Conservation (phyloP, 495 filamentous ascomycete genomes). For the Penicillium flavigenum region DNA sequence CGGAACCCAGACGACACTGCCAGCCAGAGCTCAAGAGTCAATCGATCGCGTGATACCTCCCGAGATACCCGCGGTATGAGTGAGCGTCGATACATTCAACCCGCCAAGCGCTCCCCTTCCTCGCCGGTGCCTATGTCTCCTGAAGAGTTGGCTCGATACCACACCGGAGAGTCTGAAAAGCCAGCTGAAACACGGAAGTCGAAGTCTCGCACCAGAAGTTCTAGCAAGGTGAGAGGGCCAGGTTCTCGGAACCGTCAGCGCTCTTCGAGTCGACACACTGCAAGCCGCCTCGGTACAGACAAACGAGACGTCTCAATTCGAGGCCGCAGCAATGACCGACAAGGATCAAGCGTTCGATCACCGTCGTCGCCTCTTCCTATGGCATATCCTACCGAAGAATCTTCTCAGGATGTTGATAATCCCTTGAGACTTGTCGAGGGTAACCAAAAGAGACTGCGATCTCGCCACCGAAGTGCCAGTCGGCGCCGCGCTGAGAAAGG, state of each 20-base stretch:
- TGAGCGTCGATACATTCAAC: slow-evolving; percentile 66
- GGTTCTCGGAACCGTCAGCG: slow-evolving; percentile 41
- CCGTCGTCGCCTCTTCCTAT: slow-evolving; percentile 81
- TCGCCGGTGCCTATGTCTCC: slow-evolving; percentile 92
- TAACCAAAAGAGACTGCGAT: slow-evolving; percentile 61
- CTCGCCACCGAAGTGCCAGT: slow-evolving; percentile 54
- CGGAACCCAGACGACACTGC: slow-evolving; percentile 51
- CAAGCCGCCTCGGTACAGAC: slow-evolving; percentile 50
- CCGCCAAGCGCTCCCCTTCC: slow-evolving; percentile 83
- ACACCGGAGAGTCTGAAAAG: slow-evolving; percentile 46
- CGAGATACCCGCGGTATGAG: slow-evolving; percentile 67
- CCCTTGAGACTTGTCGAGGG: slow-evolving; percentile 60
- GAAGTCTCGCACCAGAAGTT: slow-evolving; percentile 40
- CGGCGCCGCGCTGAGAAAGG: slow-evolving; percentile 49
- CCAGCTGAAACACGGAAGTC: slow-evolving; percentile 41
- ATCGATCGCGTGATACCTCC: slow-evolving; percentile 58
- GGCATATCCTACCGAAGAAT: slow-evolving; percentile 39
- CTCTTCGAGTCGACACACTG: slow-evolving; percentile 42
- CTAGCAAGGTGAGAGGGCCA: slow-evolving; percentile 39
- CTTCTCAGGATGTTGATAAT: slow-evolving; percentile 49
- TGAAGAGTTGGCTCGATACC: slow-evolving; percentile 66
- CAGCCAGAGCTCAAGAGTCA: slow-evolving; percentile 46
- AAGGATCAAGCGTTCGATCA: slow-evolving; percentile 61
- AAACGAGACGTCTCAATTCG: slow-evolving; percentile 40
- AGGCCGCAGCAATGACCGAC: slow-evolving; percentile 56